phyloP scores from a whole-genome alignment of 306 rosid genomes.

The Trifolium subterraneum region DNA sequence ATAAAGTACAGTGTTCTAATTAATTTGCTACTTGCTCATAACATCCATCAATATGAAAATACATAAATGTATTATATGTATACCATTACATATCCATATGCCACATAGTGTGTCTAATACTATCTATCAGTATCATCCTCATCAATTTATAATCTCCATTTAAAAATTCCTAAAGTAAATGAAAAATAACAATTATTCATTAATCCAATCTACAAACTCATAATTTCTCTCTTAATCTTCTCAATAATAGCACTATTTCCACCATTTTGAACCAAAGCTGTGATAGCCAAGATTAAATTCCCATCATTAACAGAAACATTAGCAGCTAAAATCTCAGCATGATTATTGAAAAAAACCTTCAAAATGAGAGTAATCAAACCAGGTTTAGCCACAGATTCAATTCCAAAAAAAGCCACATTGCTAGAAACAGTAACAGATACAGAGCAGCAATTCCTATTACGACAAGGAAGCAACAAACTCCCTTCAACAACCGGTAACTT shows the following conservation, averaged over 20 bases:
- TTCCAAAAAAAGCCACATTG: slow-evolving; percentile 51
- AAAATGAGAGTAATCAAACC: slow-evolving; percentile 40
- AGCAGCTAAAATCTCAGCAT: slow-evolving; percentile 47
- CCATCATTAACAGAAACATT: slow-evolving; percentile 47
- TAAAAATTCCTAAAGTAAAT: not conserved
- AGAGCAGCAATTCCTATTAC: slow-evolving; percentile 31
- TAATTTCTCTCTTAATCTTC: slow-evolving; percentile 47
- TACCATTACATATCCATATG: not conserved
- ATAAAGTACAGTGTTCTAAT: not conserved
- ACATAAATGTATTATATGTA: slow-evolving; percentile 3
- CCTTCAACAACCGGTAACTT: not conserved
- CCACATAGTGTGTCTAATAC: not conserved
- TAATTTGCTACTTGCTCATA: not conserved
- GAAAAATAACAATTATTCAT: not conserved
- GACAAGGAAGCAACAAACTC: slow-evolving; percentile 26
- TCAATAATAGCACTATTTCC: slow-evolving; percentile 25
- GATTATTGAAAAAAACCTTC: slow-evolving; percentile 43
- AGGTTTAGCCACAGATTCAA: slow-evolving; percentile 40
- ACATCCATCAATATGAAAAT: not conserved
- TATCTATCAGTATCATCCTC: not conserved
- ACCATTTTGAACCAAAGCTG: slow-evolving; percentile 30
- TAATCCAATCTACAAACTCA: slow-evolving; percentile 38
- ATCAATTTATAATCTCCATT: not conserved
- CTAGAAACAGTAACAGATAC: slow-evolving; percentile 35
- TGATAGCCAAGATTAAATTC: slow-evolving; percentile 41